Conservation (phyloP, 2,329 filamentous ascomycete species). For the Dactylellina haptotyla region DNA sequence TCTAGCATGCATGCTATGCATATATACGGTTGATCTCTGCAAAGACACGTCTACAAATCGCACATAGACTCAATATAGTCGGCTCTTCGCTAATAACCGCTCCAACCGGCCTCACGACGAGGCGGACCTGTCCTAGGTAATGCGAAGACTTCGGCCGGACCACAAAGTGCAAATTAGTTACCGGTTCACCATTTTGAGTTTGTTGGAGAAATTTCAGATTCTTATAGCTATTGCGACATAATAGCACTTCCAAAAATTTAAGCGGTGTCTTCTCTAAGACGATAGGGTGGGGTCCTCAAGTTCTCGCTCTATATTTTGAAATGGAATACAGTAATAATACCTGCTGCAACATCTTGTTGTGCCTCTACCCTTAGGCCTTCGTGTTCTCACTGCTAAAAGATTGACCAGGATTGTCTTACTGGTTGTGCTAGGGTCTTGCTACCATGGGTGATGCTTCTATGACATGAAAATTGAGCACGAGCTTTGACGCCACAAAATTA, state of each 20-base stretch:
- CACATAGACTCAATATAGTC: neutral
- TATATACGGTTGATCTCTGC: slow-evolving; percentile 53
- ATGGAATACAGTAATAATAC: too few relatives aligned
- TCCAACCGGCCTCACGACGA: slow-evolving; percentile 15
- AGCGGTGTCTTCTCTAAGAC: neutral
- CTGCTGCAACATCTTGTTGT: too few relatives aligned
- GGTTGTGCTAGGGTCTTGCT: too few relatives aligned
- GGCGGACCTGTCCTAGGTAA: slow-evolving; percentile 9
- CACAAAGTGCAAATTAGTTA: too few relatives aligned
- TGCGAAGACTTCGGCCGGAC: too few relatives aligned
- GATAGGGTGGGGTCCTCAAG: neutral
- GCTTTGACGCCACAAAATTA: slow-evolving; percentile 14
- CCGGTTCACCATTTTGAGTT: too few relatives aligned
- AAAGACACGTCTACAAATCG: slow-evolving; percentile 44
- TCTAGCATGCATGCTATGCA: slow-evolving; percentile 29
- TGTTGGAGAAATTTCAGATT: too few relatives aligned
- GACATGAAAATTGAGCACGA: slow-evolving; percentile 11
- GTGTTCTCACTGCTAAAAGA: too few relatives aligned
- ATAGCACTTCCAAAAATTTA: neutral
- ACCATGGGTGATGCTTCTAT: too few relatives aligned
- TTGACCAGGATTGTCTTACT: too few relatives aligned
- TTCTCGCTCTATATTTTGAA: too few relatives aligned
- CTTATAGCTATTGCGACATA: neutral
- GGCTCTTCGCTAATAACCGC: slow-evolving; percentile 10
- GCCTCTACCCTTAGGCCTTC: too few relatives aligned